phyloP scores from a whole-genome alignment of 441 rosid species.

The Erodium trifolium region DNA sequence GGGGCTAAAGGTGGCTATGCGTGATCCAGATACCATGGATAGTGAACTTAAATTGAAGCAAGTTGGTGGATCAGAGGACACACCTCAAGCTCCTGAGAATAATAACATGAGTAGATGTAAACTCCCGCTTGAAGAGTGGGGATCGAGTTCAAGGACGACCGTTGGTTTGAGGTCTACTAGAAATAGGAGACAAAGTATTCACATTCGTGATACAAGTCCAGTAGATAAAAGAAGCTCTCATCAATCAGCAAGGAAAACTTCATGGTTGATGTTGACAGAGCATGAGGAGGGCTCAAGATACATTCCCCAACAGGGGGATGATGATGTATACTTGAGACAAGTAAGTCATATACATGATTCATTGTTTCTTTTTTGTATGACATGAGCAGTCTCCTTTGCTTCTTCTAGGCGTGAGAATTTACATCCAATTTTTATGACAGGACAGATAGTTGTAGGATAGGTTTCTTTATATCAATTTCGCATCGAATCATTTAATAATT shows the following conservation, averaged over 20 bases:
- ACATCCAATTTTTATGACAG: constrained; percentile 7
- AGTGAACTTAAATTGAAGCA: constrained; percentile 21
- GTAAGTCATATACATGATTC: constrained; percentile 30
- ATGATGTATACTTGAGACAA: constrained; percentile 84
- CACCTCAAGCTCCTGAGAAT: constrained; percentile 18
- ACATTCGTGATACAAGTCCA: constrained; percentile 49
- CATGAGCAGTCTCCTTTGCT: too few species aligned
- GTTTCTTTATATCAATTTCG: not conserved
- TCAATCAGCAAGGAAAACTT: constrained; percentile 44
- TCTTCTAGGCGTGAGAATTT: not conserved
- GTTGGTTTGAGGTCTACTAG: constrained; percentile 78
- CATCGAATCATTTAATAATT: not conserved
- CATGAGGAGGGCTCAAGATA: constrained; percentile 90
- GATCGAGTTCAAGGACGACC: constrained; percentile 54
- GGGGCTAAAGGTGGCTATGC: constrained; percentile 27
- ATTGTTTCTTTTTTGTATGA: constrained; percentile 10
- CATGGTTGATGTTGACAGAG: constrained; percentile 77
- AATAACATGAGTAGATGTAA: constrained; percentile 32
- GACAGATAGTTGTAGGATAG: constrained; percentile 6
- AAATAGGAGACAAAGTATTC: constrained; percentile 65
- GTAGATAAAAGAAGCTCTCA: constrained; percentile 42
- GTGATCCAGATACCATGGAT: constrained; percentile 23
- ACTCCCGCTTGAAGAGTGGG: constrained; percentile 52
- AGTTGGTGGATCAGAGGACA: constrained; percentile 35
- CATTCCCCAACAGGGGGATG: constrained; percentile 92